These are phyloP conservation scores for Cercospora janseana DNA, from an alignment of 2,329 filamentous ascomycete species.

Conservation along the genomic window DNA sequence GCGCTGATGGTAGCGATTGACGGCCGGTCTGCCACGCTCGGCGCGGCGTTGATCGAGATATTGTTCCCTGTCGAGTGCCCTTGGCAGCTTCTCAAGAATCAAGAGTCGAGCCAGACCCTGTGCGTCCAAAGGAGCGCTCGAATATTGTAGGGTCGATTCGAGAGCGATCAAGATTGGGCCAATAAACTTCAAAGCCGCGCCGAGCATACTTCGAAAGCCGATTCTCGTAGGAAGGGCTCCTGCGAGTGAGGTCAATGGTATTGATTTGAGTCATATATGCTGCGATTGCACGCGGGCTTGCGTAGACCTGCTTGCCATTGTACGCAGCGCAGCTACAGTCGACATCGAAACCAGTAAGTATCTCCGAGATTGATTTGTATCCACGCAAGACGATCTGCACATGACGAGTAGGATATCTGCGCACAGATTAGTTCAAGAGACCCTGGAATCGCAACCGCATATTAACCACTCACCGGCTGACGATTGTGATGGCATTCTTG, in stretches of 20 bases:
- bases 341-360: conserved; percentile 84
- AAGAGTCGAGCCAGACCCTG: conserved; percentile 75
- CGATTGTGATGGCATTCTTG: conserved; percentile 84
- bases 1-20: conserved; percentile 46
- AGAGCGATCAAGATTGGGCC: conserved; percentile 70
- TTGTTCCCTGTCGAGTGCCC: conserved; percentile 62
- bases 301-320: conserved; percentile 76
- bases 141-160: conserved; percentile 82
- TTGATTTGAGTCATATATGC: conserved; percentile 82
- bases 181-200: conserved; percentile 80
- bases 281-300: conserved; percentile 70
- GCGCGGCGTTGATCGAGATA: conserved; percentile 68
- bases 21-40: conserved; percentile 67
- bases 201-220: conserved; percentile 82
- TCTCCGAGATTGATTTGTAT: conserved; percentile 80
- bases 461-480: conserved; percentile 64
- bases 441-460: not conserved
- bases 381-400: conserved; percentile 83
- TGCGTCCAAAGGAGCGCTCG: conserved; percentile 73
- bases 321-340: conserved; percentile 80
- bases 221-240: conserved; percentile 85
- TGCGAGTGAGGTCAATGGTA: conserved; percentile 71
- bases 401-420: conserved; percentile 64
- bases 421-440: not conserved
- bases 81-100: conserved; percentile 75